Base-by-base conservation (phyloP, 2,329 filamentous ascomycete species). In the Aspergillus fischeri region DNA sequence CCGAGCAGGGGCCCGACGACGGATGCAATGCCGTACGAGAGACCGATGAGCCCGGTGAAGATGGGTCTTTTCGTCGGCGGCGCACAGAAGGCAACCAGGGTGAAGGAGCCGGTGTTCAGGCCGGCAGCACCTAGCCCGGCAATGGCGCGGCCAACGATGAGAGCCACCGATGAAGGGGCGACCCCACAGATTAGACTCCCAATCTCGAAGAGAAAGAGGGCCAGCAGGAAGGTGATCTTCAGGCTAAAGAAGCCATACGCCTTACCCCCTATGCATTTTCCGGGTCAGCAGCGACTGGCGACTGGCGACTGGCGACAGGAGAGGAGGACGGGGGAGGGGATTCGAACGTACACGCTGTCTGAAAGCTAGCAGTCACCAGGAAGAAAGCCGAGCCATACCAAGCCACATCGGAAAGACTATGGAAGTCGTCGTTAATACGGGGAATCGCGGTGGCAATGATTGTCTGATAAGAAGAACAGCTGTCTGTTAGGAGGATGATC, bases 1-100 rank as follows among this genome's bases (percentile, higher is more conserved):
- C 78, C 78, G 48, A 63, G 56, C 5, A 78, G 53, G 7, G 71
- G 72, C 4, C 70, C 70, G 14, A 64, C 61, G n/a, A 73, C 63
- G 4, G 67, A 70, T 2, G 69, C 65, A 60, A 75, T 66, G 3
- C 68, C 70, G 29, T 71, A 75, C 48, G 68, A 67, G 4, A 67
- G 67, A 17, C 72, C 73, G 20, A 74, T 62, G 11, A 75, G 14
- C 2, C 71, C 75, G 1, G 62, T 70, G 49, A 67, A 73, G 1
- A 65, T 61, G 1, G 75, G 70, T 24, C 74, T 64, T 28, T 67
- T 67, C n/a, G 65, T 49, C 11, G 72, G 64, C 5, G 68, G 69
- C 6, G 73, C 65, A 24, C 69, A 59, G 44, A 73, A 66, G 24
- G 73, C 64, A 21, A 73, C 60, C 17, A 76, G 66, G 32, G 70